phyloP scores from a whole-genome alignment of 106 monocot species.

The Acorus calamus region DNA sequence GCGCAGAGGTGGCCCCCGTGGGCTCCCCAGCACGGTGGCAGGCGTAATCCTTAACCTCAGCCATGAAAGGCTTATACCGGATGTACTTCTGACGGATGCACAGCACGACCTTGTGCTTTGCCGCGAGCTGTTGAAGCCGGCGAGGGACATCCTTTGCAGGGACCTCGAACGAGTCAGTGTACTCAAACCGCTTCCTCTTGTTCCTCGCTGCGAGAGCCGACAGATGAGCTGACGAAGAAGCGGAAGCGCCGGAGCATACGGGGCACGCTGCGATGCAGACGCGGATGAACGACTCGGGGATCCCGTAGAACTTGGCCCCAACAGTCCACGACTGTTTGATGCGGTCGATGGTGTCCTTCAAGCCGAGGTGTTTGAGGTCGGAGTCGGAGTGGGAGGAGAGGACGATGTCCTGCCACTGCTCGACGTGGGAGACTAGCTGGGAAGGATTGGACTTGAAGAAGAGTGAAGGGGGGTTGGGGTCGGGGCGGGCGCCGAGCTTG shows the following conservation, averaged over 20 bases:
- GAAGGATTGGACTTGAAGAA: constrained; percentile 76
- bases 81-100: constrained; percentile 98
- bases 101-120: constrained; percentile 90
- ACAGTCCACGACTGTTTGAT: constrained; percentile 97
- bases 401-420: constrained; percentile 88
- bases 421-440: constrained; percentile 72
- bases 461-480: constrained; percentile 26
- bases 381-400: constrained; percentile 66
- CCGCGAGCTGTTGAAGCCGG: constrained; percentile 78
- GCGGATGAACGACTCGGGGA: constrained; percentile 86
- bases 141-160: constrained; percentile 75
- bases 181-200: constrained; percentile 79
- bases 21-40: constrained; percentile 96
- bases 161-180: constrained; percentile 89
- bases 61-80: constrained; percentile 96
- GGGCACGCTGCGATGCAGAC: constrained; percentile 73
- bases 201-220: constrained; percentile 16
- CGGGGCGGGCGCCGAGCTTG: constrained; percentile 9
- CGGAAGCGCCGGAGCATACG: constrained; percentile 36
- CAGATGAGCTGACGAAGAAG: constrained; percentile 1
- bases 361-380: constrained; percentile 71
- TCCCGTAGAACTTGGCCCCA: constrained; percentile 95
- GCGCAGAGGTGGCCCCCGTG: too few relatives aligned
- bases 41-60: constrained; percentile 96
- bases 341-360: constrained; percentile 94